Conservation (phyloP, 805 yeast species). For the Saccharomyces cerevisiae region DNA sequence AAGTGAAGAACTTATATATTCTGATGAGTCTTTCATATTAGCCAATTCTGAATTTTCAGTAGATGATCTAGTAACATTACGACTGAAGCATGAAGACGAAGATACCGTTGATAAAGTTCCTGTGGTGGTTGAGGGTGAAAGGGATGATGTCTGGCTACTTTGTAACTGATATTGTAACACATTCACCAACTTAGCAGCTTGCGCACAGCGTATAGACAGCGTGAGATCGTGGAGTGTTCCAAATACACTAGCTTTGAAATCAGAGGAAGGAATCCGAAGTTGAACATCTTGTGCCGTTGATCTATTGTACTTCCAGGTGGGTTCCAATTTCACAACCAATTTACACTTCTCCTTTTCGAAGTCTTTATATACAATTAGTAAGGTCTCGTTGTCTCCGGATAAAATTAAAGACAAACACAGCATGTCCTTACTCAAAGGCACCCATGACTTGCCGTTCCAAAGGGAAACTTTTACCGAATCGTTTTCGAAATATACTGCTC, state of each 20-base stretch:
- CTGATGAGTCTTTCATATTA: background rate
- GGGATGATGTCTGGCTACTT: slow-evolving; percentile 4
- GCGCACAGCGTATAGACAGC: slow-evolving; percentile 18
- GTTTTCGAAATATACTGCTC: slow-evolving; percentile 10
- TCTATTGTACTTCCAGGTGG: slow-evolving; percentile 17
- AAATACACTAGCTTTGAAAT: slow-evolving; percentile 6
- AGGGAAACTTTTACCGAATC: slow-evolving; percentile 12
- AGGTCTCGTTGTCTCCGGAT: slow-evolving; percentile 3
- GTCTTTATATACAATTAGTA: slow-evolving; percentile 10
- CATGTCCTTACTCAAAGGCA: slow-evolving; percentile 6
- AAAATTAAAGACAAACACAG: slow-evolving; percentile 3
- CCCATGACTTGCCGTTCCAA: slow-evolving; percentile 25
- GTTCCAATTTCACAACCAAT: slow-evolving; percentile 12
- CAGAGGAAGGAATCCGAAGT: slow-evolving; percentile 12
- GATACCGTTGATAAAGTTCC: slow-evolving; percentile 19
- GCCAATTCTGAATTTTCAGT: slow-evolving; percentile 5
- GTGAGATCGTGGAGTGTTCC: slow-evolving; percentile 5
- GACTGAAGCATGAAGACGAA: slow-evolving; percentile 16
- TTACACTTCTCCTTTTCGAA: slow-evolving; percentile 6
- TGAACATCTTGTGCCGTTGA: slow-evolving; percentile 30
- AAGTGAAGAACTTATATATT: slow-evolving; percentile 7
- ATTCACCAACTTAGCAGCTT: slow-evolving; percentile 15
- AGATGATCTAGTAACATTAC: slow-evolving; percentile 7
- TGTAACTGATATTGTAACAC: slow-evolving; percentile 17
- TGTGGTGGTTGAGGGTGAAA: slow-evolving; percentile 21